Evolutionary conservation across 495 filamentous ascomycete genomes (phyloP).

Genomic region (Neurospora sp.): DNA sequence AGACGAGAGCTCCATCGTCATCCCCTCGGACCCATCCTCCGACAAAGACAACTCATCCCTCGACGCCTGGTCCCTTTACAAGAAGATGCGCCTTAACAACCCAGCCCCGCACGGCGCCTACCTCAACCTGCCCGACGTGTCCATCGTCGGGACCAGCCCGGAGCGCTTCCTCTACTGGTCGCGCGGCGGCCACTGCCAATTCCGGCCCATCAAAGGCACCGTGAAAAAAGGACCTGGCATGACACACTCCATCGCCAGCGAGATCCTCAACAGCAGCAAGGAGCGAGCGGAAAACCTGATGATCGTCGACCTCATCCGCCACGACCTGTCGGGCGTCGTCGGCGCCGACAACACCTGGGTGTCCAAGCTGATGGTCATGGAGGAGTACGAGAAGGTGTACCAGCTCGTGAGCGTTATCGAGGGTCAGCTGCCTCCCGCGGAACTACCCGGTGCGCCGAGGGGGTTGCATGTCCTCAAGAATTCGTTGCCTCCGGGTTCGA

Average conservation of each 20-base stretch:
- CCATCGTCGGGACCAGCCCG: neutral
- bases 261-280: neutral
- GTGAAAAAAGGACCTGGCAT: neutral
- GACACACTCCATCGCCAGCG: neutral
- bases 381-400: neutral
- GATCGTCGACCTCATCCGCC: neutral
- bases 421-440: neutral
- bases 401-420: neutral
- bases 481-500: neutral
- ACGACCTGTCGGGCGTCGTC: neutral
- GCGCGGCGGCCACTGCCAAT: neutral
- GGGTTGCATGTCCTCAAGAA: neutral
- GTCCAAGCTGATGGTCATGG: neutral
- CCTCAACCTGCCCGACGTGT: neutral
- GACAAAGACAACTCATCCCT: neutral
- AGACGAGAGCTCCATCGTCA: neutral
- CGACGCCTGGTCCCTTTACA: neutral
- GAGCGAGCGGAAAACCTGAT: neutral
- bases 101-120: neutral
- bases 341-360: neutral
- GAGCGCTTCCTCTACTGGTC: neutral
- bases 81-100: neutral
- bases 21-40: neutral
- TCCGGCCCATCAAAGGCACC: neutral
- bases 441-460: neutral